Evolutionary conservation across 306 rosid genomes (phyloP).

Genomic region (Pyrus communis): DNA sequence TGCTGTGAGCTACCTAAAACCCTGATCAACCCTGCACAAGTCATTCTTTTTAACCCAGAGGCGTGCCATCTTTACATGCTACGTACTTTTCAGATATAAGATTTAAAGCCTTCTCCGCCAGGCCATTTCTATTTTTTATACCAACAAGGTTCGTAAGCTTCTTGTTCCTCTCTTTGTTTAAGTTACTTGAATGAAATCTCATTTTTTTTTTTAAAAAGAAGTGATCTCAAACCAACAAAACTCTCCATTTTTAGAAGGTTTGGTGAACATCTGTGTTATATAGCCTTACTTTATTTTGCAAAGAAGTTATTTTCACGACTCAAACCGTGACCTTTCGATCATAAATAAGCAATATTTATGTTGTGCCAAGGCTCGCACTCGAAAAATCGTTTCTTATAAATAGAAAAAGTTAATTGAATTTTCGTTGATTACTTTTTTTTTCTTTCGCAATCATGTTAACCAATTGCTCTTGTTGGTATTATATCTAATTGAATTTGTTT

Average conservation of each 20-base stretch:
- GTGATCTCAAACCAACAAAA: no score
- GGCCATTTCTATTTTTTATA: slow-evolving; percentile 8
- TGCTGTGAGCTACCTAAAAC: slow-evolving; percentile 49
- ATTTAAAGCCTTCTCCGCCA: background rate
- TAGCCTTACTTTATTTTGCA: no score
- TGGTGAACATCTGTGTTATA: no score
- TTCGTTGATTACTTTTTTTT: background rate
- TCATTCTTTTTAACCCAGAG: slow-evolving; percentile 16
- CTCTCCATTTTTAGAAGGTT: no score
- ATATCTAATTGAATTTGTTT: background rate
- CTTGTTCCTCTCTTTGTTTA: slow-evolving; percentile 9
- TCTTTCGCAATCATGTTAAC: background rate
- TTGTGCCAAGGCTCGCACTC: no score
- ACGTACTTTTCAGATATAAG: background rate
- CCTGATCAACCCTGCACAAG: slow-evolving; percentile 27
- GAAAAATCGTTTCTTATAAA: no score
- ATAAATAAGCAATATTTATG: no score
- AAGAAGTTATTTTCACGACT: rapidly evolving
- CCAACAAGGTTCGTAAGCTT: slow-evolving; percentile 31
- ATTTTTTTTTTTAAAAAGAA: no score
- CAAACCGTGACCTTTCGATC: no score
- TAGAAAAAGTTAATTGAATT: background rate
- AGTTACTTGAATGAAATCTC: background rate
- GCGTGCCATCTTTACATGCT: slow-evolving; percentile 56
- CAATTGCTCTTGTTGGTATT: background rate